Evolutionary conservation across 352 stramenopile genomes (phyloP).

Genomic region (Nothophytophthora sp.): DNA sequence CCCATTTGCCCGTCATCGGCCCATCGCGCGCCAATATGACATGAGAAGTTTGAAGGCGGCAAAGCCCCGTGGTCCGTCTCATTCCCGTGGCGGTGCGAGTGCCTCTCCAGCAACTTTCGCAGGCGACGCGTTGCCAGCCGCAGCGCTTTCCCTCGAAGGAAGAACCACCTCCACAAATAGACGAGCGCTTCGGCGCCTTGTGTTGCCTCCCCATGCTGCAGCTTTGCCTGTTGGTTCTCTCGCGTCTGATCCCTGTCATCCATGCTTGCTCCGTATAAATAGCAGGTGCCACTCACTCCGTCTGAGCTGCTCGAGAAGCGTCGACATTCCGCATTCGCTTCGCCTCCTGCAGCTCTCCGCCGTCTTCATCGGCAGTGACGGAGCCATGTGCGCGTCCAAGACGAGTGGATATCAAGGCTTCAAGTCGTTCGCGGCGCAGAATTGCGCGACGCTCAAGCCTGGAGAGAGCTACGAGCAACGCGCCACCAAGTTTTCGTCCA

Average conservation of each 20-base stretch:
- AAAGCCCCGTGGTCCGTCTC: slow-evolving; percentile 28
- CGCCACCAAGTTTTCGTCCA: slow-evolving; percentile 77
- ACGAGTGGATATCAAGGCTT: slow-evolving; percentile 82
- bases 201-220: neutral
- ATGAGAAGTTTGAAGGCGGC: slow-evolving; percentile 9
- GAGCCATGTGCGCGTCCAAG: slow-evolving; percentile 46
- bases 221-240: neutral
- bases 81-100: slow-evolving; percentile 18
- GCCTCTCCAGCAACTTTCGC: slow-evolving; percentile 19
- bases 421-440: slow-evolving; percentile 64
- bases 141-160: slow-evolving; percentile 33
- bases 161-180: slow-evolving; percentile 35
- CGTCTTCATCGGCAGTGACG: no score
- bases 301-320: neutral
- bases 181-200: slow-evolving; percentile 22
- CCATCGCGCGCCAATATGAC: slow-evolving; percentile 4
- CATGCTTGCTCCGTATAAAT: slow-evolving; percentile 18
- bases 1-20: neutral
- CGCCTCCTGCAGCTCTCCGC: no score
- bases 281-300: no score
- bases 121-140: slow-evolving; percentile 21
- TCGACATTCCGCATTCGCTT: no score
- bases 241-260: slow-evolving; percentile 6
- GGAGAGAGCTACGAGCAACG: slow-evolving; percentile 68
- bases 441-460: slow-evolving; percentile 76